Base-by-base conservation (phyloP, 1,284 basidiomycete species). In the Trichosporon sp. region DNA sequence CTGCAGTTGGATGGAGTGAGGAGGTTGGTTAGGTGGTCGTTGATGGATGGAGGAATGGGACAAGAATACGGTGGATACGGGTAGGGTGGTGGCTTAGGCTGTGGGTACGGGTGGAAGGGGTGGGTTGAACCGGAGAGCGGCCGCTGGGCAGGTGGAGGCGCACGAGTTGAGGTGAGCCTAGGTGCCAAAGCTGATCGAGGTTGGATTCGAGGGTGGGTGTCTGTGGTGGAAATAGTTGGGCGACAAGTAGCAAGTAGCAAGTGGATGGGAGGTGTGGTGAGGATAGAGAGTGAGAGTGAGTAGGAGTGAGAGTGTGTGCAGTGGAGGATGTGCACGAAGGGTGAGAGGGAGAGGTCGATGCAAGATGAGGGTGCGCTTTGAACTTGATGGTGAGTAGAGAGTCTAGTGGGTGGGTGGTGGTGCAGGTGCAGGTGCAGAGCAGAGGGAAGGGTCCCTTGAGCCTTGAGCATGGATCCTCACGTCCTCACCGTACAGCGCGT, bases 91-190 rank as follows among this genome's bases (percentile, higher is more conserved):
- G 51, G 51, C 51, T 54, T 54, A 21, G 51, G 51, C 51, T 19
- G 7, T 26, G 51, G 51, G n/a, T 26, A 54, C 21, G 51, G 51
- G 51, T 54, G 51, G n/a, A 11, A 54, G n/a, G 48, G 51, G 51
- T 54, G 51, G 51, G 51, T 54, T 54, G 51, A 54, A 54, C 51
- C 51, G 51, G 51, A 19, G 51, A 54, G 51, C 21, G 21, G 26
- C 26, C 26, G 26, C 26, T 4, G 4, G 19, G 51, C 26, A 26
- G 19, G 48, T 51, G 48, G 48, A 51, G 48, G 48, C 48, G 48
- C 48, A 51, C 48, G 48, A 21, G 48, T 51, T 51, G 19, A 51
- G 48, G n/a, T 16, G 48, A 21, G 19, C n/a, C 16, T 7, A 16
- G 48, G 48, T 16, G 48, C 16, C 48, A 21, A 51, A 7, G 19